Evolutionary conservation across 2,329 filamentous ascomycete genomes (phyloP), one percentile per base, ranked within the genome.

Genomic region (Akanthomyces uredinophilus): DNA sequence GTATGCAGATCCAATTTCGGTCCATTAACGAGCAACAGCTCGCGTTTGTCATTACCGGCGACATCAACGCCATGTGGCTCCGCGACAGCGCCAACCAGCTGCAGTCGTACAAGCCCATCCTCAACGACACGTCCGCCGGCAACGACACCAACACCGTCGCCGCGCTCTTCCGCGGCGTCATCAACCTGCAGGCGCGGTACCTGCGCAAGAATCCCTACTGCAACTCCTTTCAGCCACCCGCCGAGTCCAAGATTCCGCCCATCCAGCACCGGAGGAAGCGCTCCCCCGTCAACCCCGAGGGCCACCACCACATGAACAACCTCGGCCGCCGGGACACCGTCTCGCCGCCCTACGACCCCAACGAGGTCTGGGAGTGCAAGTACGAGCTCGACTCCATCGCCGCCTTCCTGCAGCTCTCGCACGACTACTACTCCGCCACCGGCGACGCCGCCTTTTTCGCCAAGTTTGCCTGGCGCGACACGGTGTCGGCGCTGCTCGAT

Each of bases 41-140:
- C 66, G 88, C 86, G 56, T 94, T 93, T 71, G 85, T 93, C 64
- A 90, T 93, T 39, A 96, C 91, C 0, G 92, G 91, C 35, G 91
- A 96, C 69, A 96, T 96, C 72, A 88, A 96, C 67, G 93, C 94
- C 1, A 92, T 96, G 76, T 98, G 94, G 94, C 79, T 97, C 58
- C 87, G 94, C 52, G 93, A 98, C 74, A 96, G 90, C 59, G 86
- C 88, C 51, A 92, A 92, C 73, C 89, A 92, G 72, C 81, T 92
- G 74, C 87, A 90, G 68, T 88, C 86, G 43, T 93, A 92, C 73
- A 81, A 88, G 58, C 79, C 86, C 1, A 71, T 92, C 18, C 79
- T 92, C 37, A 80, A 79, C 61, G 77, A 80, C 18, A 80, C 80
- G 61, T 73, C 74, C 32, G 78, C 78, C n/a, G 70, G 75, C 10